phyloP scores from a whole-genome alignment of 73 alveolate genomes.

The Paramecium octaurelia region DNA sequence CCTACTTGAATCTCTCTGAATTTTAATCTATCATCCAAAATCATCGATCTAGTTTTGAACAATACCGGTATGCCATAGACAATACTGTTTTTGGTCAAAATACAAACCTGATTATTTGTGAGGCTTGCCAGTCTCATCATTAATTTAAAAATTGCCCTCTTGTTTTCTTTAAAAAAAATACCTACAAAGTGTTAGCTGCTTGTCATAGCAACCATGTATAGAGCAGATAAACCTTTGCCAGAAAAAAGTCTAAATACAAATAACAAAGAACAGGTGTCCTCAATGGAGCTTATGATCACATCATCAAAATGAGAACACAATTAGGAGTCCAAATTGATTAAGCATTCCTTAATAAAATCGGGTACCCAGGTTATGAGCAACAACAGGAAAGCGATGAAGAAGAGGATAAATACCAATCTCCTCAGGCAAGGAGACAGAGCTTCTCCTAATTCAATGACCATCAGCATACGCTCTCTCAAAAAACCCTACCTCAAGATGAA shows the following conservation, averaged over 20 bases:
- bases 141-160: conserved; percentile 16
- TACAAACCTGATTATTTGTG: neutral
- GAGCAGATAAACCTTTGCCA: neutral
- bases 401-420: neutral
- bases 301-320: neutral
- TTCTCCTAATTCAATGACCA: neutral
- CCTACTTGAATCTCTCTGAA: neutral
- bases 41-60: neutral
- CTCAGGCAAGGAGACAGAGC: neutral
- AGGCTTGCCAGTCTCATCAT: conserved; percentile 20
- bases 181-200: neutral
- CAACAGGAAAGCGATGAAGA: neutral
- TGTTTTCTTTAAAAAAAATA: neutral
- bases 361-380: neutral
- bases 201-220: neutral
- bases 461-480: neutral
- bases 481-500: neutral
- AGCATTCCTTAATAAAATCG: neutral
- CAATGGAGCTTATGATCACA: neutral
- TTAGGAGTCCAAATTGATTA: neutral
- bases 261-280: neutral
- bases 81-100: conserved; percentile 17
- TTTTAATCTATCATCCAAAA: neutral
- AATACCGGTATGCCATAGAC: neutral
- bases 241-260: neutral